Evolutionary conservation across 768 basidiomycete genomes (phyloP), one percentile per base, ranked within the genome.

Genomic region (Amanita pallidorosea): DNA sequence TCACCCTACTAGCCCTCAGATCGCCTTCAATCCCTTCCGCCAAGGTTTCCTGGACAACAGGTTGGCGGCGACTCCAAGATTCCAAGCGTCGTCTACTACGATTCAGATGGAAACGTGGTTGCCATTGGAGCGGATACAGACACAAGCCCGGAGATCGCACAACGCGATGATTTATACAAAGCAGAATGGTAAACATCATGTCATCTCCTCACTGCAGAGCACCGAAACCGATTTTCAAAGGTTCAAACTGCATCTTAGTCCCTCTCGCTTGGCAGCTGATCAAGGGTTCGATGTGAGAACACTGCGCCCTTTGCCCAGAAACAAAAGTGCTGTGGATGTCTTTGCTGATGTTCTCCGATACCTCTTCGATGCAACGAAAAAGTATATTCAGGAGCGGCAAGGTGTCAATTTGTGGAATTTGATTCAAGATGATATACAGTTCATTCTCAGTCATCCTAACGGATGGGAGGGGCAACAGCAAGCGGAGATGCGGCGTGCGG

Each of bases 401-500:
- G 74, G 77, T 0, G 46, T 27, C 7, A 57, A 57, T 23, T 54
- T 76, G 7, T 75, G 73, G 75, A 57, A 53, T 15, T 69, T 69
- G 6, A 51, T 74, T 7, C 63, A 68, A 52, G 56, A 66, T 20
- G 60, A 56, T 15, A 68, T 73, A 20, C 67, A 74, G 34, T 74
- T 72, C 50, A 65, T 81, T 12, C 63, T 81, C 15, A 68, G 69
- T 1, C 78, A 79, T 55, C 78, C 79, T 7, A 80, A 80, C 51
- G 77, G 74, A 0, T 80, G 79, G 76, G 77, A 72, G 56, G 75
- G 76, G 1, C 60, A 57, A 2, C 77, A 81, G 53, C 79, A 80
- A 54, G 64, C 58, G 4, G 63, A 69, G 50, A 71, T 80, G 61
- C 70, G 79, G 12, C 57, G 60, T 13, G 79, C 79, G 0, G 76